Percentiles rank a stretch among this genome's conserved stretches.
phyloP scores from a whole-genome alignment of 2,329 filamentous ascomycete species.

The Penicillium sclerotigenum region DNA sequence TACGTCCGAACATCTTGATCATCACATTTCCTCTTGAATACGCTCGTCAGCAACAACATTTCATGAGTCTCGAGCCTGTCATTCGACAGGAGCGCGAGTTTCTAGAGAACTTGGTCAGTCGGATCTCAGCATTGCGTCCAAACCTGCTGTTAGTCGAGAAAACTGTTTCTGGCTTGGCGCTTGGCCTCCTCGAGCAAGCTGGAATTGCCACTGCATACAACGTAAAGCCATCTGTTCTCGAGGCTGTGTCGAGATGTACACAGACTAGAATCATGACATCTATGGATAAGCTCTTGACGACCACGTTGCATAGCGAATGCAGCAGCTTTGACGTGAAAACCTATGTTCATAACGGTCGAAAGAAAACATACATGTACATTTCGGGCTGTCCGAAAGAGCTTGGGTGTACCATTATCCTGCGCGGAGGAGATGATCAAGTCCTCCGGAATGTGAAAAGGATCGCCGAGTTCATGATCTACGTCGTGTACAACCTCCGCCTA shows the following conservation, averaged over 20 bases:
- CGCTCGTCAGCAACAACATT: constrained; percentile 85
- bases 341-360: constrained; percentile 77
- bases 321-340: constrained; percentile 93
- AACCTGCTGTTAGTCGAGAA: constrained; percentile 88
- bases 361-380: constrained; percentile 94
- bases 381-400: constrained; percentile 86
- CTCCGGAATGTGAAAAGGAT: constrained; percentile 83
- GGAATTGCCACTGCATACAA: constrained; percentile 94
- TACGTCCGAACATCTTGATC: constrained; percentile 81
- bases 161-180: constrained; percentile 83
- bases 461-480: constrained; percentile 98
- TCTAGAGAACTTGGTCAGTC: constrained; percentile 81
- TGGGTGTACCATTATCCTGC: constrained; percentile 89
- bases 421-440: constrained; percentile 69
- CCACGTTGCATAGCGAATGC: constrained; percentile 72
- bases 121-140: constrained; percentile 81
- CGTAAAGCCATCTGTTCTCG: constrained; percentile 92
- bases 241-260: constrained; percentile 88
- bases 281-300: constrained; percentile 83
- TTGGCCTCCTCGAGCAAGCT: constrained; percentile 82
- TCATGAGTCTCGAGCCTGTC: constrained; percentile 96
- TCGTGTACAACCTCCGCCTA: constrained; percentile 94
- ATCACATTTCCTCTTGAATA: constrained; percentile 96
- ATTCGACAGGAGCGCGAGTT: constrained; percentile 97
- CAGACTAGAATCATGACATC: constrained; percentile 92